Percentiles rank a stretch among this genome's conserved stretches.
phyloP scores from a whole-genome alignment of 2,329 filamentous ascomycete genomes.

The Pseudogymnoascus sp. region DNA sequence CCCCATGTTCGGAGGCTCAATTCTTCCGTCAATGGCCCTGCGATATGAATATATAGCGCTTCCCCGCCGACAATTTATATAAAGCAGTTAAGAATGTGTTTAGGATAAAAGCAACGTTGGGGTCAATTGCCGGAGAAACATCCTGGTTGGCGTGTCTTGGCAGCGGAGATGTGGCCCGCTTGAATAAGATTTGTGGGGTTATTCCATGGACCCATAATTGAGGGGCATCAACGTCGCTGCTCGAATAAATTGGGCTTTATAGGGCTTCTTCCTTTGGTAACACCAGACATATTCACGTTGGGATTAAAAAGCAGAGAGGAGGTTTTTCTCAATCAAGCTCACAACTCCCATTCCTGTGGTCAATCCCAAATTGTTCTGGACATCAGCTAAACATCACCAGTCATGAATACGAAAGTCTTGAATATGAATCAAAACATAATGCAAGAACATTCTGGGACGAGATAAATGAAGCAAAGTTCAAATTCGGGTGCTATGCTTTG shows the following conservation, averaged over 20 bases:
- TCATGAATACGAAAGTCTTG: not conserved
- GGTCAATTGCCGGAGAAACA: not conserved
- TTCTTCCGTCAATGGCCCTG: not conserved
- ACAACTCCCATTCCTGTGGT: not conserved
- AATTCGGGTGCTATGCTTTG: not conserved
- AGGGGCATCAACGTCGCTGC: not conserved
- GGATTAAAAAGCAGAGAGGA: not conserved
- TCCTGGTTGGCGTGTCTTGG: constrained; percentile 2
- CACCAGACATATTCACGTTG: not conserved
- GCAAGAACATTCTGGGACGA: not conserved
- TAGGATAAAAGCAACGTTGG: not conserved
- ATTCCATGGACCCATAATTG: not conserved
- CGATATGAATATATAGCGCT: not conserved
- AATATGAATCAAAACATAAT: not conserved
- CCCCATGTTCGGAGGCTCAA: not conserved
- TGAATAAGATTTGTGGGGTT: not conserved
- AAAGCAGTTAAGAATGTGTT: not conserved
- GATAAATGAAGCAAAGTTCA: not conserved
- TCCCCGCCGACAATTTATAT: not conserved
- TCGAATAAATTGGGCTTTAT: not conserved
- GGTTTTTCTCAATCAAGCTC: not conserved
- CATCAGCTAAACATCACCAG: not conserved
- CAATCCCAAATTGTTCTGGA: not conserved
- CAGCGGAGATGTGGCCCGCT: not conserved
- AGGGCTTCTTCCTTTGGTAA: not conserved